Percentiles rank a stretch among this genome's conserved stretches.
phyloP scores from a whole-genome alignment of 371 early-diverging fungal species.

The Encephalitozoon cuniculi region DNA sequence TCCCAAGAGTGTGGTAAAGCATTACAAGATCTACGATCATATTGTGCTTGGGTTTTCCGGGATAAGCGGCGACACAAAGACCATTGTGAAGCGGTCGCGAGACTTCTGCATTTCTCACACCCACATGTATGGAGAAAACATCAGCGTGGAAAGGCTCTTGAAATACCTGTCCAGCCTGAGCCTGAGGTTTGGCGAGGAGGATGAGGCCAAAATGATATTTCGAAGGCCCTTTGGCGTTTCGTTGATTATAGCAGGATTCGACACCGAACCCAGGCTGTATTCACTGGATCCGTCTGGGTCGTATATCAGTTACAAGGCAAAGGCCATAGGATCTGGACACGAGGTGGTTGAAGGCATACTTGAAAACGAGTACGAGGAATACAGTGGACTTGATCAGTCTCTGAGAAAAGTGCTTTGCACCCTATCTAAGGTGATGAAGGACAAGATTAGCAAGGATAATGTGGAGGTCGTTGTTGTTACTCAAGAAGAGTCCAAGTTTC shows the following conservation, averaged over 20 bases:
- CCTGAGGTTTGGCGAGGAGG: slow-evolving; percentile 60
- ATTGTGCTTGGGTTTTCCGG: slow-evolving; percentile 57
- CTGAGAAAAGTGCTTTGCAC: slow-evolving; percentile 77
- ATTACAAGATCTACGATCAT: slow-evolving; percentile 57
- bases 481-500: slow-evolving; percentile 32
- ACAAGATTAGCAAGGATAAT: slow-evolving; percentile 82
- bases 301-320: slow-evolving; percentile 76
- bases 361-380: slow-evolving; percentile 70
- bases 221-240: slow-evolving; percentile 92
- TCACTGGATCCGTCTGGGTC: slow-evolving; percentile 91
- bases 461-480: slow-evolving; percentile 80
- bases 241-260: slow-evolving; percentile 84
- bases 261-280: slow-evolving; percentile 90
- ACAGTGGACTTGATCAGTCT: slow-evolving; percentile 74
- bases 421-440: slow-evolving; percentile 98
- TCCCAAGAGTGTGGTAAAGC: slow-evolving; percentile 55
- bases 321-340: slow-evolving; percentile 91
- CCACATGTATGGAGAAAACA: slow-evolving; percentile 51
- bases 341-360: slow-evolving; percentile 94
- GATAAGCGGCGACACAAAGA: slow-evolving; percentile 58
- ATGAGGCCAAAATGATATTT: slow-evolving; percentile 57
- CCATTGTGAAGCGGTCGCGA: slow-evolving; percentile 53
- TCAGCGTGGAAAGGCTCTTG: slow-evolving; percentile 49
- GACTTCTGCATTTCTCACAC: slow-evolving; percentile 51
- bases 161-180: slow-evolving; percentile 52